Conservation (phyloP, 1,284 basidiomycete genomes). For the Ganoderma sp. region DNA sequence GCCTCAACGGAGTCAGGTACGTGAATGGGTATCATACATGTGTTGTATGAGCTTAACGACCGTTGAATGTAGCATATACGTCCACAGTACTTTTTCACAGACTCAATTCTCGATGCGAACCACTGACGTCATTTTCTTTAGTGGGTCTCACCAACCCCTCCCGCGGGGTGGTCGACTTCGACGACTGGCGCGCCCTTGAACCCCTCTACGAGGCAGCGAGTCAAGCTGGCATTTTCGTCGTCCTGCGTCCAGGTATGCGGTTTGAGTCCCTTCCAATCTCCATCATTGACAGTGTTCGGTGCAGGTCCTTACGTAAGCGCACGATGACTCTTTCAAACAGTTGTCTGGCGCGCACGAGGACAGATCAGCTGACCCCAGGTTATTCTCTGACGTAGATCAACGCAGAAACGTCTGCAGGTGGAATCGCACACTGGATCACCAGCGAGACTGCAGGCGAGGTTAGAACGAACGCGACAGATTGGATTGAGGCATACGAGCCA, state of each 20-base stretch:
- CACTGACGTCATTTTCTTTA: constrained; percentile 8
- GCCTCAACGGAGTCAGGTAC: constrained; percentile 67
- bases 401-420: constrained; percentile 82
- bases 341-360: too few species aligned
- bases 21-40: neutral
- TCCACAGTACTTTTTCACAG: constrained; percentile 52
- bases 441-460: constrained; percentile 69
- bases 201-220: constrained; percentile 58
- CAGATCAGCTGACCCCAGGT: neutral
- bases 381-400: constrained; percentile 63
- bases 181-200: constrained; percentile 69
- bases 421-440: constrained; percentile 80
- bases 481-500: constrained; percentile 68
- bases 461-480: constrained; percentile 74
- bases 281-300: neutral
- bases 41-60: neutral
- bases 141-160: constrained; percentile 76
- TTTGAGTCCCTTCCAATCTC: neutral
- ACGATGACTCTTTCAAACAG: too few species aligned
- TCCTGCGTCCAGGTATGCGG: constrained; percentile 49
- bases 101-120: neutral
- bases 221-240: constrained; percentile 52
- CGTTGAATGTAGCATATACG: constrained; percentile 60
- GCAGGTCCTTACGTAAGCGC: constrained; percentile 24
- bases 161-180: constrained; percentile 73